Percentiles rank a stretch among this genome's conserved stretches.
phyloP scores from a whole-genome alignment of 371 early-diverging fungal species.

The Mucor ambiguus region DNA sequence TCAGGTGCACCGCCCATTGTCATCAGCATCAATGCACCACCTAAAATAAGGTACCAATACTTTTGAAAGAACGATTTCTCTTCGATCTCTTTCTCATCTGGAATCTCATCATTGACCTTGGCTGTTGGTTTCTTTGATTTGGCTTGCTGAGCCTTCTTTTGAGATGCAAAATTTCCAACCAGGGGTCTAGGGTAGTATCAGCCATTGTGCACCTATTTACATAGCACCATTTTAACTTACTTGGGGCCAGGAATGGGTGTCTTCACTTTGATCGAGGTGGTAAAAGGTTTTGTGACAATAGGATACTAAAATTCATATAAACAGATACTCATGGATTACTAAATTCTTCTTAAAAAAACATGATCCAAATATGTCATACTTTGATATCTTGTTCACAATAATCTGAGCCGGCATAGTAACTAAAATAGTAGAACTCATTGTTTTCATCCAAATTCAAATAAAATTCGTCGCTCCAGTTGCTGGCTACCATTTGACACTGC shows the following conservation, averaged over 20 bases:
- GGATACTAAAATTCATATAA: constrained; percentile 9
- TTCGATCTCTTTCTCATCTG: constrained; percentile 23
- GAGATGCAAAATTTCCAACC: constrained; percentile 23
- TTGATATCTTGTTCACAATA: constrained; percentile 21
- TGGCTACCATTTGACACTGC: constrained; percentile 36
- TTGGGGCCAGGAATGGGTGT: constrained; percentile 18
- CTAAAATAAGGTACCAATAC: constrained; percentile 30
- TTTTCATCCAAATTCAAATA: constrained; percentile 31
- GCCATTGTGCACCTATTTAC: background rate
- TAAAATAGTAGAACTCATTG: constrained; percentile 26
- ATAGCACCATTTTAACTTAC: constrained; percentile 8
- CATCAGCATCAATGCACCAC: constrained; percentile 17
- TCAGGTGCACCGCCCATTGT: constrained; percentile 9
- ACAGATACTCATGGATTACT: background rate
- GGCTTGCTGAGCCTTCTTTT: constrained; percentile 18
- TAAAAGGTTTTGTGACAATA: constrained; percentile 23
- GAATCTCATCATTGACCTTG: constrained; percentile 20
- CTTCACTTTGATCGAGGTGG: constrained; percentile 11
- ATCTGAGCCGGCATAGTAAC: constrained; percentile 29
- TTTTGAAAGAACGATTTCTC: constrained; percentile 36
- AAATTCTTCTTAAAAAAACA: background rate
- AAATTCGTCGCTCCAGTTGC: constrained; percentile 33
- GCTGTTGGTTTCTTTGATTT: constrained; percentile 21
- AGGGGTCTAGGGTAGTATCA: constrained; percentile 15
- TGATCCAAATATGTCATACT: constrained; percentile 6